Percentiles rank a stretch among this genome's conserved stretches.
Conservation (phyloP, 176 grass and related monocot species). For the Tuctoria greenei region DNA sequence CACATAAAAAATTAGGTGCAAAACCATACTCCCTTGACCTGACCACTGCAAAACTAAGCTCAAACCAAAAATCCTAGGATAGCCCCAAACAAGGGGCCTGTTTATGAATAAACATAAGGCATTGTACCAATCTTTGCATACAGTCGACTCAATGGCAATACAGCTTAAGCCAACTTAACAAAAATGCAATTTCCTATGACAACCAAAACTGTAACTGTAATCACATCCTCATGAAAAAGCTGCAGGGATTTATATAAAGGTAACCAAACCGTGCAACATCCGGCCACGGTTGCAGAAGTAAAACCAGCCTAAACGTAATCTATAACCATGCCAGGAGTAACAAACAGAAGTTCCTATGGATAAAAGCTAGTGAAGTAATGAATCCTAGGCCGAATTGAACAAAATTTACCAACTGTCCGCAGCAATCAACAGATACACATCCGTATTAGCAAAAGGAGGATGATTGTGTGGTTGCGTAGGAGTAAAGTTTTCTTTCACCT, state of each 20-base stretch:
- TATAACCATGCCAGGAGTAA: neutral
- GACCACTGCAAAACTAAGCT: neutral
- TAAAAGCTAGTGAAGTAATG: neutral
- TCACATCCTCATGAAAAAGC: neutral
- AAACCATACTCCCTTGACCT: neutral
- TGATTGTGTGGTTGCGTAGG: neutral
- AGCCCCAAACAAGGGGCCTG: neutral
- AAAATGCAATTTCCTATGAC: neutral
- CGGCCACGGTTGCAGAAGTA: neutral
- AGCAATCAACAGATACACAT: neutral
- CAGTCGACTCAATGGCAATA: neutral
- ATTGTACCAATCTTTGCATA: neutral
- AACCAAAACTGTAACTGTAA: neutral
- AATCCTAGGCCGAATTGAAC: neutral
- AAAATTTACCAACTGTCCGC: neutral
- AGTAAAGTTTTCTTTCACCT: constrained; percentile 26
- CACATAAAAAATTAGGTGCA: neutral
- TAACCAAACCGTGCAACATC: neutral
- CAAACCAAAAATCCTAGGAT: neutral
- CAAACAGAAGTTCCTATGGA: neutral
- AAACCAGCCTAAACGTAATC: constrained; percentile 1
- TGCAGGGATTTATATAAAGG: neutral
- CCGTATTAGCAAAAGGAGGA: neutral
- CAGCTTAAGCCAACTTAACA: neutral
- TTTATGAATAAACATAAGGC: neutral